These are phyloP conservation scores for Ophiocytium majus DNA, from an alignment of 352 stramenopile genomes.

Conservation along the genomic window DNA sequence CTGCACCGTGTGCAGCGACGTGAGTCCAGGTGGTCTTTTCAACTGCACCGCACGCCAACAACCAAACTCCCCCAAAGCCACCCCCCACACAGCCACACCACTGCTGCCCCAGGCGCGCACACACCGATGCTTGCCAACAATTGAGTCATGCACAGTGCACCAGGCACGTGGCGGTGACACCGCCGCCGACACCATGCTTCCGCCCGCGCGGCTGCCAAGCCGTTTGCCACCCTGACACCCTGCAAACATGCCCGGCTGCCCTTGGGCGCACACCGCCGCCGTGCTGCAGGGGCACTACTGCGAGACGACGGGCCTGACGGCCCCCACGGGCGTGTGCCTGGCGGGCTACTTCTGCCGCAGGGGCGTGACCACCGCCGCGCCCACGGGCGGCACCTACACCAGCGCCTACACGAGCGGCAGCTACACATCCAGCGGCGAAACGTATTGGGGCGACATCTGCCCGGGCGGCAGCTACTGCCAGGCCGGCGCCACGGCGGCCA, in stretches of 20 bases:
- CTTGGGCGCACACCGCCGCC: constrained; percentile 29
- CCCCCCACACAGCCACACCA: no score
- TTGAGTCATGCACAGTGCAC: no score
- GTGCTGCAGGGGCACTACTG: constrained; percentile 54
- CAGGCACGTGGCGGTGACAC: background rate
- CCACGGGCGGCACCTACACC: constrained; percentile 31
- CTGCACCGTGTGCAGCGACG: constrained; percentile 21
- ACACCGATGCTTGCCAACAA: no score
- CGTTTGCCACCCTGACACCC: background rate
- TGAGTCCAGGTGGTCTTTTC: no score
- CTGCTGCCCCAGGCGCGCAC: no score
- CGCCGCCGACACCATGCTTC: background rate
- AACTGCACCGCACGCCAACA: no score
- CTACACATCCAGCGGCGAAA: background rate
- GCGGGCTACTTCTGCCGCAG: constrained; percentile 55
- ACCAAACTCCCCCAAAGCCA: no score
- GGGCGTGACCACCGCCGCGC: constrained; percentile 29
- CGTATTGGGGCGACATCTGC: constrained; percentile 18
- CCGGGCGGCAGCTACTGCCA: constrained; percentile 57
- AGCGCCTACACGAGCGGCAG: background rate
- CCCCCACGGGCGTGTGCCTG: constrained; percentile 37
- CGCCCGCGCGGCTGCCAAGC: background rate
- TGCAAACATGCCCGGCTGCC: constrained; percentile 9
- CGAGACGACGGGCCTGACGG: constrained; percentile 36
- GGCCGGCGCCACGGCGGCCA: constrained; percentile 70